A percentile compares a stretch with the other conserved stretches of the same genome.
phyloP scores from a whole-genome alignment of 345 rosid species.

The Conringia planisiliqua region DNA sequence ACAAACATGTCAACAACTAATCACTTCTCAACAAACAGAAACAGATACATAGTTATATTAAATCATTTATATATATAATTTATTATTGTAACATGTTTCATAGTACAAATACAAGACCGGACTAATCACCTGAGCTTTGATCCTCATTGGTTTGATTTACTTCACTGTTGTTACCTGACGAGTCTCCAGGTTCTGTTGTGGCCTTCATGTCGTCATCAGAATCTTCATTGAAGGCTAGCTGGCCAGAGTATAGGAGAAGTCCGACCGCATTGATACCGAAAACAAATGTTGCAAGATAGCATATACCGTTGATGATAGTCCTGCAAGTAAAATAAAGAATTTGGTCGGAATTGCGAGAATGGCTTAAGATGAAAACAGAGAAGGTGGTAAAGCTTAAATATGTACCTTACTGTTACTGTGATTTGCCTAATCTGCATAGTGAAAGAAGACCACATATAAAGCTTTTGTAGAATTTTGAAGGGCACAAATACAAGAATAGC shows the following conservation, averaged over 20 bases:
- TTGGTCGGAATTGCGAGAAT: conserved; percentile 1
- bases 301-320: conserved; percentile 79
- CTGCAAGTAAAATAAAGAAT: conserved; percentile 35
- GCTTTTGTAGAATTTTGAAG: neutral
- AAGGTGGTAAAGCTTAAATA: neutral
- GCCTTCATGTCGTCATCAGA: conserved; percentile 47
- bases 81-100: conserved; percentile 13
- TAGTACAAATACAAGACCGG: conserved; percentile 6
- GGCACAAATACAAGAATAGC: neutral
- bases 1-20: neutral
- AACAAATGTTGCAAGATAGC: conserved; percentile 93
- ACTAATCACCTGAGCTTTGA: conserved; percentile 45
- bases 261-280: conserved; percentile 82
- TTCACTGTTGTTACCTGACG: conserved; percentile 29
- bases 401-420: conserved; percentile 76
- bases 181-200: conserved; percentile 31
- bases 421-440: conserved; percentile 78
- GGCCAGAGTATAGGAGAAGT: conserved; percentile 71
- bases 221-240: conserved; percentile 42
- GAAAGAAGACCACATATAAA: conserved; percentile 19
- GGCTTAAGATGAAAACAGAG: conserved; percentile 10
- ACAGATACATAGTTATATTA: neutral
- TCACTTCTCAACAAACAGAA: conserved; percentile 28
- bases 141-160: conserved; percentile 41
- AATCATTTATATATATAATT: neutral